Percentiles rank a stretch among this genome's conserved stretches.
Conservation (phyloP, 352 stramenopile species). For the Phytophthora kernoviae region DNA sequence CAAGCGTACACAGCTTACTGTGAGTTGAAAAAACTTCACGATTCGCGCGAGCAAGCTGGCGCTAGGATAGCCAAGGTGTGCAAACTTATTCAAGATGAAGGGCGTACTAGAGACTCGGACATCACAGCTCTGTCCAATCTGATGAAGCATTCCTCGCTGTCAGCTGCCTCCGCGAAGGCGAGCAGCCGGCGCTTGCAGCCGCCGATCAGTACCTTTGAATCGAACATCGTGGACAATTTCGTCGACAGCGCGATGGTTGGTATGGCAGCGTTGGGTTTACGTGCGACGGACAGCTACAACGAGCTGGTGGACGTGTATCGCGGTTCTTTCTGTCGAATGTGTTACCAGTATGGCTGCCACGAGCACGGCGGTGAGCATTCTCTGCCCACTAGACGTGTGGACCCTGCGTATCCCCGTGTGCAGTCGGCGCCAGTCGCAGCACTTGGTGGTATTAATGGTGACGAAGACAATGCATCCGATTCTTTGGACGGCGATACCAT, state of each 20-base stretch:
- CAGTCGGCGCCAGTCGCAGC: slow-evolving; percentile 19
- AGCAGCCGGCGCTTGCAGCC: slow-evolving; percentile 41
- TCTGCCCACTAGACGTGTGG: slow-evolving; percentile 48
- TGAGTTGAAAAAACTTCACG: slow-evolving; percentile 39
- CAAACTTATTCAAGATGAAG: slow-evolving; percentile 13
- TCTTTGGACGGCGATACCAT: slow-evolving; percentile 14
- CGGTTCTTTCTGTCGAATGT: slow-evolving; percentile 90
- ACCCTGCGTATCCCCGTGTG: slow-evolving; percentile 59
- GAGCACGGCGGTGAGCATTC: slow-evolving; percentile 87
- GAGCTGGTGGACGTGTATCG: slow-evolving; percentile 82
- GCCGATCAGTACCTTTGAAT: slow-evolving; percentile 56
- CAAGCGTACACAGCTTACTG: slow-evolving; percentile 45
- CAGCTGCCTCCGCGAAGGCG: slow-evolving; percentile 8
- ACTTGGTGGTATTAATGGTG: slow-evolving; percentile 8
- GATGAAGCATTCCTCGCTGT: slow-evolving; percentile 21
- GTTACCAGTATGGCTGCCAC: slow-evolving; percentile 92
- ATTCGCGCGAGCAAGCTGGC: slow-evolving; percentile 14
- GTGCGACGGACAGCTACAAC: slow-evolving; percentile 60
- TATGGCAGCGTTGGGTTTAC: slow-evolving; percentile 43
- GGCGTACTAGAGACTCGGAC: slow-evolving; percentile 3
- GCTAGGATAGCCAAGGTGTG: slow-evolving; percentile 15
- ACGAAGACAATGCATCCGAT: background rate
- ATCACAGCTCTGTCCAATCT: slow-evolving; percentile 25
- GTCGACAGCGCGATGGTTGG: slow-evolving; percentile 13
- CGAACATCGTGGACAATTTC: slow-evolving; percentile 42